A percentile compares a stretch with the other conserved stretches of the same genome.
These are phyloP conservation scores for Fraxinus albicans DNA, from an alignment of 305 asterid species.

Conservation along the genomic window DNA sequence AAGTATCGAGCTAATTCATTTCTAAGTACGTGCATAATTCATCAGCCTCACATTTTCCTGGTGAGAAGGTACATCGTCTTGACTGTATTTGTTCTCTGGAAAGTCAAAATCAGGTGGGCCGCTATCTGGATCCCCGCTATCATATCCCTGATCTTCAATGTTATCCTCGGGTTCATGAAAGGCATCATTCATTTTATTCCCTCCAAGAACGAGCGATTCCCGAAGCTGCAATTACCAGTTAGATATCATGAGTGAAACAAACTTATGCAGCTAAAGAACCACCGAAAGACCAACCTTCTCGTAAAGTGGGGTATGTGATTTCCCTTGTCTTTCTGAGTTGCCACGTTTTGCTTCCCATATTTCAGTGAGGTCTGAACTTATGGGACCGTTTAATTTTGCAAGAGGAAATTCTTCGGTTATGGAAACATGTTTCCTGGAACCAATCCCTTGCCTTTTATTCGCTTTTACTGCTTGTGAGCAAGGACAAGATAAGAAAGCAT, in stretches of 20 bases:
- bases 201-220: conserved; percentile 59
- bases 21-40: conserved; percentile 7
- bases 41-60: conserved; percentile 50
- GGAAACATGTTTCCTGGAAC: conserved; percentile 39
- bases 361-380: conserved; percentile 53
- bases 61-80: conserved; percentile 38
- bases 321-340: conserved; percentile 31
- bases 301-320: conserved; percentile 47
- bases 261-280: conserved; percentile 17
- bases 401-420: conserved; percentile 64
- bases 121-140: conserved; percentile 61
- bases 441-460: conserved; percentile 37
- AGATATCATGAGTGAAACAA: conserved; percentile 19
- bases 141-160: conserved; percentile 49
- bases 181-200: conserved; percentile 36
- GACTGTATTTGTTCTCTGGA: conserved; percentile 43
- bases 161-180: conserved; percentile 34
- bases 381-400: conserved; percentile 66
- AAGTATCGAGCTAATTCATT: not conserved
- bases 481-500: conserved; percentile 23
- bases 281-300: conserved; percentile 61
- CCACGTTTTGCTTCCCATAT: conserved; percentile 63
- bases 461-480: conserved; percentile 56
- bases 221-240: conserved; percentile 66
- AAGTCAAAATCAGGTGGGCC: conserved; percentile 60